Conservation (phyloP, 2,329 filamentous ascomycete species). For the Piedraia hortae region DNA sequence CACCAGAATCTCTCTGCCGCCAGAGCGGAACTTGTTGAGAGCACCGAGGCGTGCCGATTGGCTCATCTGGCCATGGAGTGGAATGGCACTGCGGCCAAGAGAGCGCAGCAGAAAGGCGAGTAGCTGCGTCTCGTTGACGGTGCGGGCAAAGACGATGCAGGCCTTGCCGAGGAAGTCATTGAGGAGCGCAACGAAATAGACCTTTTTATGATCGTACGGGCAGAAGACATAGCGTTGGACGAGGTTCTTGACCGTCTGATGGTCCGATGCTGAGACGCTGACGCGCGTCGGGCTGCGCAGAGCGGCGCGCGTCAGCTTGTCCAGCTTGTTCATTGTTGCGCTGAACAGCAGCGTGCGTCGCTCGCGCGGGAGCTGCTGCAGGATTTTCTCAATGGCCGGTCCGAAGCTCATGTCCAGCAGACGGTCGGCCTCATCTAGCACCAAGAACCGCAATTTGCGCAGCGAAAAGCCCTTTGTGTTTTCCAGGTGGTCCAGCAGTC, state of each 20-base stretch:
- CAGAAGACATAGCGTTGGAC: conserved; percentile 70
- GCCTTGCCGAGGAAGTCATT: conserved; percentile 72
- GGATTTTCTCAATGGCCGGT: conserved; percentile 70
- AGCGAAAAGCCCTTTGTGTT: conserved; percentile 92
- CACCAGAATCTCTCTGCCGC: conserved; percentile 60
- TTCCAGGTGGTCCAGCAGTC: conserved; percentile 73
- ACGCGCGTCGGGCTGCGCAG: conserved; percentile 63
- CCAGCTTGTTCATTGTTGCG: conserved; percentile 85
- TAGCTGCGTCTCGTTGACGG: conserved; percentile 72
- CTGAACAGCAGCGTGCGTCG: conserved; percentile 69
- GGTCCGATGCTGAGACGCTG: conserved; percentile 54
- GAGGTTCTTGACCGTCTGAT: conserved; percentile 75
- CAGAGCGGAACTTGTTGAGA: conserved; percentile 65
- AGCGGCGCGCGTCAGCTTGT: conserved; percentile 70
- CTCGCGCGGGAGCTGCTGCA: conserved; percentile 61
- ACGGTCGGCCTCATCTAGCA: conserved; percentile 86
- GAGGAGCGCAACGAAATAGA: conserved; percentile 61
- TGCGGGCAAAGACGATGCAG: conserved; percentile 73
- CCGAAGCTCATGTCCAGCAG: conserved; percentile 87
- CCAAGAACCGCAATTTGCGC: conserved; percentile 55
- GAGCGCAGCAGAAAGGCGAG: conserved; percentile 57
- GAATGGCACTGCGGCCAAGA: conserved; percentile 72
- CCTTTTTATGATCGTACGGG: conserved; percentile 65
- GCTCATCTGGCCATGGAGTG: conserved; percentile 72
- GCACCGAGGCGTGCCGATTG: conserved; percentile 70